Evolutionary conservation across 768 basidiomycete species (phyloP), one percentile per base, ranked within the genome.

Genomic region (Cubamyces lactineus): DNA sequence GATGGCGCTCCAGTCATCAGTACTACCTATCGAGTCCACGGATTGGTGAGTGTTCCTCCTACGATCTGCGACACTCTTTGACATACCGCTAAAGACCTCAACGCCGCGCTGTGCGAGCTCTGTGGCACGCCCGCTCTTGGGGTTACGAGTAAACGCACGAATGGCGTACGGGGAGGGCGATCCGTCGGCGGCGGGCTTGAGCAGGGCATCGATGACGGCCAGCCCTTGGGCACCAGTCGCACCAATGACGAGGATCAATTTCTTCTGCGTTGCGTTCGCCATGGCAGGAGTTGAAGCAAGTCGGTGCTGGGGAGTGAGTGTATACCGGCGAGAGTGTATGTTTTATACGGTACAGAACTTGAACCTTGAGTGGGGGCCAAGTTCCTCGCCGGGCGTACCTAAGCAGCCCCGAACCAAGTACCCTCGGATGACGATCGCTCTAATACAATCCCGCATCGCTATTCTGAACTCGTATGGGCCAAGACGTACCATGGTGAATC

Each of bases 181-280:
- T 5, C 77, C 78, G 45, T 77, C 74, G 17, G 67, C 64, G 51
- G 58, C 66, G 21, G 73, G 71, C 38, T 68, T 68, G 41, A 80
- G 73, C 17, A 80, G 69, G 16, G 72, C 72, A 43, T 76, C 71
- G 41, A 78, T 73, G 53, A 79, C 76, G 17, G 72, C 72, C 55
- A 74, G 65, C 9, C 79, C 80, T 61, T 81, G 80, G 1, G 78
- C 78, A 51, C 79, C 79, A 34, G 80, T 80, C 4, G 76, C 79
- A 21, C 80, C 79, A 24, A 80, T 76, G 45, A 81, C 78, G 46
- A 79, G 72, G 58, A 81, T 77, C 53, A 77, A 65, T 67, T 77
- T 79, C 30, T 23, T 56, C 8, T n/a, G 19, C 9, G 19, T 43
- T 16, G 42, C 42, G 42, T 43, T 21, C n/a, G 42, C 16, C 42